Conservation (phyloP, 2,329 filamentous ascomycete species). For the Fusarium compactum region DNA sequence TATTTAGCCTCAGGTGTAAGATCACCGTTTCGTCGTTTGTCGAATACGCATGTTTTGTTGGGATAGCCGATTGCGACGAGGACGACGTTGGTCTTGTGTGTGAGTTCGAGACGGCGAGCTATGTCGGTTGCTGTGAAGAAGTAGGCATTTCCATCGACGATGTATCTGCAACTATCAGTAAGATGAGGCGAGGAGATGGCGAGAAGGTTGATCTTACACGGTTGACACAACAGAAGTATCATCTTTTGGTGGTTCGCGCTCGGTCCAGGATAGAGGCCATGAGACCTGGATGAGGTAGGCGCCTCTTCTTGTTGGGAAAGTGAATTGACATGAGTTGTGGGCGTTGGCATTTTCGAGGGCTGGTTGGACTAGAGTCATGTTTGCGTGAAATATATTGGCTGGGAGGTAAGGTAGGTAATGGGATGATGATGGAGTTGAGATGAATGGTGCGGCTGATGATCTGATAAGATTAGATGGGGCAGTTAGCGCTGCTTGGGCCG, state of each 20-base stretch:
- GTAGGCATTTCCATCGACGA: constrained; percentile 53
- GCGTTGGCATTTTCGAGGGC: constrained; percentile 12
- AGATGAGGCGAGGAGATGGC: no score
- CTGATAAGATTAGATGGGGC: constrained; percentile 33
- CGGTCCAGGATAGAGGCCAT: constrained; percentile 48
- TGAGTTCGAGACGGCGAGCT: constrained; percentile 42
- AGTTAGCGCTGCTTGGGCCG: background rate
- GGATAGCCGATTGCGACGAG: constrained; percentile 52
- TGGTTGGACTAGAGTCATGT: constrained; percentile 19
- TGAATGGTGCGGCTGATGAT: constrained; percentile 6
- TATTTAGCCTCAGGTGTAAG: constrained; percentile 46
- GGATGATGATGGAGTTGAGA: background rate
- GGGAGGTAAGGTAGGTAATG: background rate
- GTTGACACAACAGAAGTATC: constrained; percentile 37
- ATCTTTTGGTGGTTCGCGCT: constrained; percentile 31
- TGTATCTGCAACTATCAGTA: constrained; percentile 41
- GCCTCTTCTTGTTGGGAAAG: constrained; percentile 31
- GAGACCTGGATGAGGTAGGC: constrained; percentile 48
- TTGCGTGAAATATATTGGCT: background rate
- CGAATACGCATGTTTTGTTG: constrained; percentile 44
- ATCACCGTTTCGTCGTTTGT: constrained; percentile 46
- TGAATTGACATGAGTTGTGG: constrained; percentile 40
- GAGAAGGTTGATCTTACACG: constrained; percentile 42
- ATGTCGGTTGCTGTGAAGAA: constrained; percentile 51
- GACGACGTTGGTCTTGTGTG: constrained; percentile 43